A percentile compares a stretch with the other conserved stretches of the same genome.
Conservation (phyloP, 495 filamentous ascomycete species). For the Annulohypoxylon nitens region DNA sequence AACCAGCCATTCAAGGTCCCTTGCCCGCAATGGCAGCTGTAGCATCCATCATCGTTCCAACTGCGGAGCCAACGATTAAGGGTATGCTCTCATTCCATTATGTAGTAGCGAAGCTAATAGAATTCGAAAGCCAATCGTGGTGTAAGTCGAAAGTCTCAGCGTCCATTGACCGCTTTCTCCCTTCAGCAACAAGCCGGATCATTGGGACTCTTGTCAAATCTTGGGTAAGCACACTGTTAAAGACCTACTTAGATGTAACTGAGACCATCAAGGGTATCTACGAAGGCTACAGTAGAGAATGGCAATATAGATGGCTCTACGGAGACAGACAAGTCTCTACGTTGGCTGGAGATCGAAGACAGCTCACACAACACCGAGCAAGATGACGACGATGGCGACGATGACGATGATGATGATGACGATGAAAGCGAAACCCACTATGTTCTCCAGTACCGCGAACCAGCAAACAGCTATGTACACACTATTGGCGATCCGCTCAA, state of each 20-base stretch:
- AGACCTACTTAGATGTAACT: not conserved
- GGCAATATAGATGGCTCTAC: not conserved
- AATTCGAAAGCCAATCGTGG: not conserved
- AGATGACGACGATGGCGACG: not conserved
- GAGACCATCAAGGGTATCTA: not conserved
- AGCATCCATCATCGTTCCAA: not conserved
- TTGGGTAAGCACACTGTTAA: not conserved
- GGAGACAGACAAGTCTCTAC: not conserved
- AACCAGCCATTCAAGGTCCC: not conserved
- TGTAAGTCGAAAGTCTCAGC: not conserved
- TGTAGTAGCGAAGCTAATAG: not conserved
- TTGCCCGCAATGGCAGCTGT: not conserved
- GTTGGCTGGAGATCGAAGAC: not conserved
- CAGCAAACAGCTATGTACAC: not conserved
- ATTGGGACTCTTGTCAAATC: not conserved
- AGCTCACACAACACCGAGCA: not conserved
- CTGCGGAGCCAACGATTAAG: not conserved
- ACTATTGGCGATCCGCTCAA: not conserved
- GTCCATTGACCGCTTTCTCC: not conserved
- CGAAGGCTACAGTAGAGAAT: not conserved
- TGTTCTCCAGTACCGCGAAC: not conserved
- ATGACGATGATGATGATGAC: not conserved
- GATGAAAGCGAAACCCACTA: not conserved
- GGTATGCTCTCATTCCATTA: not conserved
- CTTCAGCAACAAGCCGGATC: not conserved